Evolutionary conservation across 257 asterid genomes (phyloP).

Genomic region (Solanum microdontum): DNA sequence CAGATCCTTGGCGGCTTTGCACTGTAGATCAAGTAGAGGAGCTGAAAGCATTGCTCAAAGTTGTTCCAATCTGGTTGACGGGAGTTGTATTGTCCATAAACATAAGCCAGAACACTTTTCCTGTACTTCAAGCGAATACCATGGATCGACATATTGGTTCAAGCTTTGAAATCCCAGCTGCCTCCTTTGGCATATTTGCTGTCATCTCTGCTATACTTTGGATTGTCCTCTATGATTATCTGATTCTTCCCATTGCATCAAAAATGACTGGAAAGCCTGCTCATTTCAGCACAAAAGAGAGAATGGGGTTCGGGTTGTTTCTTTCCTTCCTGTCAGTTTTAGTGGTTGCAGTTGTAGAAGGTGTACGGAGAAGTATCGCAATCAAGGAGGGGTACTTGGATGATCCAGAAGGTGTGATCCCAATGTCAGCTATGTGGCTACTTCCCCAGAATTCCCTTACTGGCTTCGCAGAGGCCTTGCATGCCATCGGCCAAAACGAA

Average conservation of each 20-base stretch:
- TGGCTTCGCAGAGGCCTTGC: conserved; percentile 55
- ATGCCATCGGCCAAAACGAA: conserved; percentile 44
- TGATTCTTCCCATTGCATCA: conserved; percentile 49
- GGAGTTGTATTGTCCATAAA: conserved; percentile 45
- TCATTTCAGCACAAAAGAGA: conserved; percentile 20
- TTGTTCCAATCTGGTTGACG: conserved; percentile 61
- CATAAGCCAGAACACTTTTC: conserved; percentile 36
- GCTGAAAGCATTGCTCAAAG: conserved; percentile 44
- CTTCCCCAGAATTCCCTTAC: conserved; percentile 44
- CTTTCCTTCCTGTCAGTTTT: conserved; percentile 39
- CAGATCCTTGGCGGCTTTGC: conserved; percentile 49
- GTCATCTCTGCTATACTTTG: conserved; percentile 37
- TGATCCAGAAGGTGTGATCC: not conserved
- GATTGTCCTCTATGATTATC: conserved; percentile 42
- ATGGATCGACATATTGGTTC: conserved; percentile 45
- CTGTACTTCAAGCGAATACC: conserved; percentile 52
- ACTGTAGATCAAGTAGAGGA: conserved; percentile 71
- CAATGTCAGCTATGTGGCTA: conserved; percentile 63
- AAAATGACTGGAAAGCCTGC: conserved; percentile 27
- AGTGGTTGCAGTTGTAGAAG: conserved; percentile 40
- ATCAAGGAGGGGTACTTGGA: conserved; percentile 11
- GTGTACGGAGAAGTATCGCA: conserved; percentile 21
- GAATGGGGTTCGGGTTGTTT: conserved; percentile 65
- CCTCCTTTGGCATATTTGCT: conserved; percentile 36
- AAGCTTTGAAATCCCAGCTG: conserved; percentile 54